A percentile compares a stretch with the other conserved stretches of the same genome.
Evolutionary conservation across 352 stramenopile species (phyloP).

Genomic region (Globisporangium splendens): DNA sequence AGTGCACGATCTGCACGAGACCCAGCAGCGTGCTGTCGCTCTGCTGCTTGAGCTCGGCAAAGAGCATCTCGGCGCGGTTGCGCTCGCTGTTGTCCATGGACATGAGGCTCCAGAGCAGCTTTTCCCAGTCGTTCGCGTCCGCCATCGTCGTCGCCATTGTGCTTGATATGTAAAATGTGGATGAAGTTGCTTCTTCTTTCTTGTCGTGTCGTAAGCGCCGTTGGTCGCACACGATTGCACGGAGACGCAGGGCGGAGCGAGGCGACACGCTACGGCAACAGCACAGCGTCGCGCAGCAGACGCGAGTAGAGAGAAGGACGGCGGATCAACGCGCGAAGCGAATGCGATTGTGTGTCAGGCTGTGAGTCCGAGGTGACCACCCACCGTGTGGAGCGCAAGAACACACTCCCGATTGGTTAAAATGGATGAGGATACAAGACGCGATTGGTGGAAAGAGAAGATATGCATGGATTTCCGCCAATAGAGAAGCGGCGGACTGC

Average conservation of each 20-base stretch:
- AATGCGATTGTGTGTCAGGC: too few relatives aligned
- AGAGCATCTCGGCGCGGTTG: conserved; percentile 60
- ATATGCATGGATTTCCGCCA: conserved; percentile 1
- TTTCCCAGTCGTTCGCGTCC: conserved; percentile 44
- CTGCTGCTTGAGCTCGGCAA: conserved; percentile 58
- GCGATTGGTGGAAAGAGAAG: conserved; percentile 4
- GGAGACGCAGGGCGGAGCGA: too few relatives aligned
- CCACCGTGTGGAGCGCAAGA: not conserved
- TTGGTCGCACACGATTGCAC: too few relatives aligned
- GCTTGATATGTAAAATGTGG: not conserved
- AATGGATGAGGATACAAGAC: not conserved
- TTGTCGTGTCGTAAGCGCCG: not conserved
- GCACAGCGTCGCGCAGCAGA: too few relatives aligned
- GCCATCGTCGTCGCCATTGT: conserved; percentile 23
- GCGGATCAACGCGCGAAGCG: too few relatives aligned
- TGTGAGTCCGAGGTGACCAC: not conserved
- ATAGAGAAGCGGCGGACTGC: not conserved
- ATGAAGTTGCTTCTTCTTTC: not conserved
- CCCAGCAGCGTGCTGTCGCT: conserved; percentile 52
- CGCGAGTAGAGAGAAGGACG: too few relatives aligned
- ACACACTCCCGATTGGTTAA: not conserved
- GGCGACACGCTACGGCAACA: too few relatives aligned
- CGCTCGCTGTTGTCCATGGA: conserved; percentile 67
- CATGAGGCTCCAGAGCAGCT: conserved; percentile 71
- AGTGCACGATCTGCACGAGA: conserved; percentile 60